Evolutionary conservation across 164 flowering plant genomes (phyloP), one percentile per base, ranked within the genome.

Genomic region (Amborella trichopoda): DNA sequence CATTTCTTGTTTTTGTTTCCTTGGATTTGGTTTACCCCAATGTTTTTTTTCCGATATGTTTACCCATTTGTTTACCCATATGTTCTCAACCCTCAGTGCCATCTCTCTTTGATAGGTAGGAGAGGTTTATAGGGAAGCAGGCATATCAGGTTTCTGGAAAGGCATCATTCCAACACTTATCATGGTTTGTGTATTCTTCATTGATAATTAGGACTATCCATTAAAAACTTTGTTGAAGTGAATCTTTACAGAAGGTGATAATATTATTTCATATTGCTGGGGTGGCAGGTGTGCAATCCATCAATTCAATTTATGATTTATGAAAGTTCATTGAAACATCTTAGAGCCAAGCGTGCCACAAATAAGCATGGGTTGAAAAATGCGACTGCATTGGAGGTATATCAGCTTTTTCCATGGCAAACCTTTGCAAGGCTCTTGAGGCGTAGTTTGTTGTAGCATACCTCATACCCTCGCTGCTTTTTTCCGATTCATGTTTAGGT

Each of bases 231-330:
- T n/a, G n/a, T n/a, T n/a, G n/a, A n/a, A n/a, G n/a, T n/a, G n/a
- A n/a, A n/a, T n/a, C n/a, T n/a, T n/a, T n/a, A n/a, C n/a, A n/a
- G n/a, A n/a, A n/a, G n/a, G n/a, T n/a, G n/a, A n/a, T n/a, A n/a
- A n/a, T n/a, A n/a, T n/a, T n/a, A n/a, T n/a, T n/a, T n/a, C n/a
- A n/a, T n/a, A n/a, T n/a, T n/a, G n/a, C n/a, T n/a, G n/a, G n/a
- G n/a, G n/a, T 61, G 26, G 25, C 71, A 83, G 93, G 93, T 83
- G 3, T 75, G 83, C 71, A 83, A 83, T 61, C 94, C 94, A 28
- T 80, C 94, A 12, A 83, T 83, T 45, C 94, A 83, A 52, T 83
- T 83, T 57, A 83, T 83, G 94, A 75, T 83, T 50, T 83, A 83
- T 61, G 94, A 83, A 65, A 76, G 54, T 51, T 68, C 65, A 3